Evolutionary conservation across 495 filamentous ascomycete species (phyloP), one percentile per base, ranked within the genome.

Genomic region (Penicillium tannophilum): DNA sequence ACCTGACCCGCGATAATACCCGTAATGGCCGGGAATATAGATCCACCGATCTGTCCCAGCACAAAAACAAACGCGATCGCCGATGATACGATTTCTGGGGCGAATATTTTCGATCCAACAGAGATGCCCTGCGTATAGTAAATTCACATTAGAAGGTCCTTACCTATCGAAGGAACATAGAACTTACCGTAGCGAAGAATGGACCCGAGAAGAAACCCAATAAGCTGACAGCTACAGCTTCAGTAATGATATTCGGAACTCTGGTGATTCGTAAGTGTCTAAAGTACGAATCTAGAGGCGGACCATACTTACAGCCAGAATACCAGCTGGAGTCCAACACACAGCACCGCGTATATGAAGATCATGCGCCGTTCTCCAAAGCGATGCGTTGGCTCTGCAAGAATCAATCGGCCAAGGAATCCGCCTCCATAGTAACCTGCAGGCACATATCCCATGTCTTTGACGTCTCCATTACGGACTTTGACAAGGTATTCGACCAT

Each of bases 401-500:
- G 58, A 3, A 73, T 4, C 16, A 73, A 31, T 24, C 70, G 59
- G 5, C 70, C 68, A 0, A 73, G 55, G 28, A 71, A 73, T 0
- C 24, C 61, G 11, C 68, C 70, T 6, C 70, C 70, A 31, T 66
- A 71, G 51, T 65, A 71, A 1, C 68, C 68, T 0, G 70, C 66
- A 2, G 68, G 64, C 1, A 73, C 60, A 23, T 73, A 71, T 14
- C 68, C 70, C 70, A 71, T 73, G 14, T 66, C 54, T 17, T 63
- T 63, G n/a, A 73, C 54, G 6, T 73, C 61, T 30, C 66, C 70
- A n/a, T 71, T 55, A 19, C 66, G 68, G 12, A 73, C 64, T 2
- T 63, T 54, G 36, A 71, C 64, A 7, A 73, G 61, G 23, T 71
- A 73, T n/a, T 73, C 70, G 45, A 71, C 68, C 42, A 71, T 66